These are phyloP conservation scores for Periconia digitata DNA, from an alignment of 2,329 filamentous ascomycete genomes.

Conservation along the genomic window DNA sequence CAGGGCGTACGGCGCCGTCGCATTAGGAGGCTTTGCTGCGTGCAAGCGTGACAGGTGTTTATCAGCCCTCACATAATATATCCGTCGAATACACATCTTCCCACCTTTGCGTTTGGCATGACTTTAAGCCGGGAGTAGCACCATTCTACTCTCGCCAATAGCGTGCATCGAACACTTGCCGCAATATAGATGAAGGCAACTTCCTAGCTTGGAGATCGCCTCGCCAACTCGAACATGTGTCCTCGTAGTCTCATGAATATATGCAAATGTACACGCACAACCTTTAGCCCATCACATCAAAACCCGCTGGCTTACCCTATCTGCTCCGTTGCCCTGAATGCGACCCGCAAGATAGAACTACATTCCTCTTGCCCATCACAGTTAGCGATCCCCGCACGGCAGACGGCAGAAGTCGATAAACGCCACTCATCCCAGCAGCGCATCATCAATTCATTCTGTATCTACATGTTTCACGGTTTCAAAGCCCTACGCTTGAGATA, in stretches of 20 bases:
- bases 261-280: background rate
- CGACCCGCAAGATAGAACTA: background rate
- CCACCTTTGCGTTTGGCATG: background rate
- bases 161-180: constrained; percentile 8
- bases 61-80: background rate
- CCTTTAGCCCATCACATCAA: background rate
- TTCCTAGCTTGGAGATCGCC: background rate
- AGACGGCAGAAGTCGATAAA: background rate
- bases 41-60: too few relatives aligned
- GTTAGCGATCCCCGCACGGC: constrained; percentile 4
- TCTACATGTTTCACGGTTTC: background rate
- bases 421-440: background rate
- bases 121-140: background rate
- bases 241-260: background rate
- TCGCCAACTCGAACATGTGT: constrained; percentile 3
- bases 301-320: background rate
- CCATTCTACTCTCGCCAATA: constrained; percentile 4
- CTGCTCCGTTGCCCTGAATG: background rate
- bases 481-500: background rate
- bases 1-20: too few relatives aligned
- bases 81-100: too few relatives aligned
- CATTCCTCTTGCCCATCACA: constrained; percentile 6
- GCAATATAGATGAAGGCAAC: constrained; percentile 5
- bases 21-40: too few relatives aligned
- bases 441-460: background rate